Evolutionary conservation across 1,284 basidiomycete genomes (phyloP).

Genomic region (Ganoderma lingzhi): DNA sequence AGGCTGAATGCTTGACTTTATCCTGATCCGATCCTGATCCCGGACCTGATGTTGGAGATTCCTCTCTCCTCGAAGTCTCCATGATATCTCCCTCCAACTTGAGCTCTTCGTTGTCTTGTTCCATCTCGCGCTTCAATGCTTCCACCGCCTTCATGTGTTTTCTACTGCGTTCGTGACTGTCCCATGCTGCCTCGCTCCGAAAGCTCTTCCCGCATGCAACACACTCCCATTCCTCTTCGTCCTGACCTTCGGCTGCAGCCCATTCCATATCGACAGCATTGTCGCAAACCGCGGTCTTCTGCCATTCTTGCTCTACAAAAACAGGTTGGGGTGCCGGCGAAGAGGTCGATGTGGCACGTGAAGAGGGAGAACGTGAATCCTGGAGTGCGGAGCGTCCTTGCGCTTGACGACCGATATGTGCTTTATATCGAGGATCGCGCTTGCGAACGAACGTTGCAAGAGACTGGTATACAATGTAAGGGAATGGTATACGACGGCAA

Average conservation of each 20-base stretch:
- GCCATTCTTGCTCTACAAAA: conserved; percentile 89
- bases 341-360: conserved; percentile 24
- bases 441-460: conserved; percentile 91
- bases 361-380: conserved; percentile 32
- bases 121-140: conserved; percentile 76
- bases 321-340: conserved; percentile 36
- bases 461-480: conserved; percentile 54
- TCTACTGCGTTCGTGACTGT: conserved; percentile 95
- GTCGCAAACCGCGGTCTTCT: conserved; percentile 57
- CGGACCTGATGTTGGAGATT: background rate
- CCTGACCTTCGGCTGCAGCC: conserved; percentile 72
- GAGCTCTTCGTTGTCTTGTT: conserved; percentile 77
- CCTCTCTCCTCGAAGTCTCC: conserved; percentile 17
- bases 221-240: conserved; percentile 89
- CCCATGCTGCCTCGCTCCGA: conserved; percentile 93
- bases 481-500: conserved; percentile 4
- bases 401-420: conserved; percentile 65
- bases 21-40: background rate
- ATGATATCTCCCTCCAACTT: conserved; percentile 40
- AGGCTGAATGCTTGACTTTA: conserved; percentile 2
- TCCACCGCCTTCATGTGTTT: conserved; percentile 94
- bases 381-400: conserved; percentile 44
- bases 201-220: conserved; percentile 96
- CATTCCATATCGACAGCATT: conserved; percentile 72
- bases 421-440: conserved; percentile 93